phyloP scores from a whole-genome alignment of 352 stramenopile genomes.

The Phytopythium aichiense region DNA sequence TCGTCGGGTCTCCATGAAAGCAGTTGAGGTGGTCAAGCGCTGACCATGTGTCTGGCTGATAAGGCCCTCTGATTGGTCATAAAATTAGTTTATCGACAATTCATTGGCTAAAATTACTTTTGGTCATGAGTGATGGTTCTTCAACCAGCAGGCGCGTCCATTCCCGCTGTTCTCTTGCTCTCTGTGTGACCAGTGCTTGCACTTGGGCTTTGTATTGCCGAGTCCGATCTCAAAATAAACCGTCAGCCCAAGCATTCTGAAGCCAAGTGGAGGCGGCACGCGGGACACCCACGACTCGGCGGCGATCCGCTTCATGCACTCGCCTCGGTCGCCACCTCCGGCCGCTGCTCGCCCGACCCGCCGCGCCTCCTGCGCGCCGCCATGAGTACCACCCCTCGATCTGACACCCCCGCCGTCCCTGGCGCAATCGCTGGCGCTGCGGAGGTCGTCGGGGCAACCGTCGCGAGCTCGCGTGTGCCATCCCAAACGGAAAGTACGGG shows the following conservation, averaged over 20 bases:
- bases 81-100: too few relatives aligned
- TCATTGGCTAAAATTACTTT: neutral
- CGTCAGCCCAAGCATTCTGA: neutral
- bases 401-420: neutral
- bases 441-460: neutral
- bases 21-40: too few relatives aligned
- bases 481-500: neutral
- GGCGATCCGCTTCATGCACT: neutral
- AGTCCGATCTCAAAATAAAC: neutral
- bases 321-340: neutral
- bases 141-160: constrained; percentile 4
- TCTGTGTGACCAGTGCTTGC: too few relatives aligned
- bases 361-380: neutral
- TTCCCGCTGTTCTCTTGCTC: neutral
- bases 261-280: neutral
- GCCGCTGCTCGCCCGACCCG: neutral
- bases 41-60: too few relatives aligned
- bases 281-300: neutral
- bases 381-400: neutral
- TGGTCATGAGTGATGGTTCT: constrained; percentile 1
- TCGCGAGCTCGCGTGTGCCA: neutral
- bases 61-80: neutral
- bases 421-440: neutral
- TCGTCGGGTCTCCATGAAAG: too few relatives aligned
- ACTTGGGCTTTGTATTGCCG: neutral